Conservation (phyloP, 768 basidiomycete species). For the Termitomyces sp. region DNA sequence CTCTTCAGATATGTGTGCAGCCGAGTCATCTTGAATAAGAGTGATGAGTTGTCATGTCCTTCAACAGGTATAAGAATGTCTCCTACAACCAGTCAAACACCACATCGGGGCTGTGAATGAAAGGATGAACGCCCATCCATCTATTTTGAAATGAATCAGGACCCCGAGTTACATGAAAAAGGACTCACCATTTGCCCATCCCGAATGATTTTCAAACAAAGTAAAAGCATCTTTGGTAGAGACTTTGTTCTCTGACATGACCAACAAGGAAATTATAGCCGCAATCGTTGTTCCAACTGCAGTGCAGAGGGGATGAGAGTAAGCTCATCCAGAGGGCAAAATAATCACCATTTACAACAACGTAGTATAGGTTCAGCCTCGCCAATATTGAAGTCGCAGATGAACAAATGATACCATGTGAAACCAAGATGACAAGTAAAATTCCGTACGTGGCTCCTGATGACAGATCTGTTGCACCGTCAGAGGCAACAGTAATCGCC, state of each 20-base stretch:
- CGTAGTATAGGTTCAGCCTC: slow-evolving; percentile 66
- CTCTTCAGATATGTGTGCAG: slow-evolving; percentile 73
- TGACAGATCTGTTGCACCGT: slow-evolving; percentile 46
- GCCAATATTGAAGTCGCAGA: slow-evolving; percentile 62
- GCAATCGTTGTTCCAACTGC: slow-evolving; percentile 1
- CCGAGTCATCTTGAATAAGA: slow-evolving; percentile 54
- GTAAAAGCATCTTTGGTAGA: not conserved
- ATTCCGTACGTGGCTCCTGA: slow-evolving; percentile 65
- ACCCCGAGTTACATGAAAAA: not conserved
- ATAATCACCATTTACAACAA: slow-evolving; percentile 51
- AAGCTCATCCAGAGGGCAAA: not conserved
- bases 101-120: slow-evolving; percentile 76
- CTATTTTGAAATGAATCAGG: slow-evolving; percentile 23
- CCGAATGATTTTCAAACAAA: not conserved
- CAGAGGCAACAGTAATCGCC: slow-evolving; percentile 55
- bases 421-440: slow-evolving; percentile 53
- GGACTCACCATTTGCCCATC: not conserved
- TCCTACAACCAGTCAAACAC: slow-evolving; percentile 71
- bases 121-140: slow-evolving; percentile 68
- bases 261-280: not conserved
- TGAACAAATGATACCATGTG: slow-evolving; percentile 69
- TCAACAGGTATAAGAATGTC: not conserved
- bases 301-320: not conserved
- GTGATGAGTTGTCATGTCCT: not conserved
- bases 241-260: not conserved